Evolutionary conservation across 371 early-diverging fungal species (phyloP).

Genomic region (Funneliformis caledonium): DNA sequence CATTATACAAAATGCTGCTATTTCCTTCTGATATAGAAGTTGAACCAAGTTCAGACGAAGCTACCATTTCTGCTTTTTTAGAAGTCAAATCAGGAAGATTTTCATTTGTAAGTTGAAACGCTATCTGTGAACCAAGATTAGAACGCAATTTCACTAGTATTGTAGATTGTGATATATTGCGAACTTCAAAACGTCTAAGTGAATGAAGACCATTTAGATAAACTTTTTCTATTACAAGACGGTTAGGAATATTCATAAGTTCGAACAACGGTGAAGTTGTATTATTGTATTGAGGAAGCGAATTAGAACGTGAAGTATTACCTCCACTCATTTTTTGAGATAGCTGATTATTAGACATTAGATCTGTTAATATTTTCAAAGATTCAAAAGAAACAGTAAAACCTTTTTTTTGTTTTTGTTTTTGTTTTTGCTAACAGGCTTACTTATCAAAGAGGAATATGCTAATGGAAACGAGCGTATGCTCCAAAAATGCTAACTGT

Average conservation of each 20-base stretch:
- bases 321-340: neutral
- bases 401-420: neutral
- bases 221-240: constrained; percentile 71
- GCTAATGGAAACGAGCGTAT: neutral
- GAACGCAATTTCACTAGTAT: constrained; percentile 80
- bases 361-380: neutral
- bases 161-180: constrained; percentile 64
- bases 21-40: neutral
- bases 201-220: constrained; percentile 87
- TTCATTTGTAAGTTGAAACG: constrained; percentile 88
- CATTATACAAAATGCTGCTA: neutral
- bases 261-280: constrained; percentile 50
- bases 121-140: constrained; percentile 80
- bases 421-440: neutral
- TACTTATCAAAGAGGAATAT: constrained; percentile 5
- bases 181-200: constrained; percentile 72
- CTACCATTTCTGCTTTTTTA: neutral
- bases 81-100: constrained; percentile 56
- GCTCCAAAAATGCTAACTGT: neutral
- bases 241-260: constrained; percentile 58
- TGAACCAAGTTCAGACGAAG: neutral
- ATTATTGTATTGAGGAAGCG: neutral
- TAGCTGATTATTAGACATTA: constrained; percentile 4
- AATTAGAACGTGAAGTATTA: neutral
- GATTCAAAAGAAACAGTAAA: neutral